Percentiles rank a stretch among this genome's conserved stretches.
Conservation (phyloP, 2,329 filamentous ascomycete species). For the Penicillium sp. region DNA sequence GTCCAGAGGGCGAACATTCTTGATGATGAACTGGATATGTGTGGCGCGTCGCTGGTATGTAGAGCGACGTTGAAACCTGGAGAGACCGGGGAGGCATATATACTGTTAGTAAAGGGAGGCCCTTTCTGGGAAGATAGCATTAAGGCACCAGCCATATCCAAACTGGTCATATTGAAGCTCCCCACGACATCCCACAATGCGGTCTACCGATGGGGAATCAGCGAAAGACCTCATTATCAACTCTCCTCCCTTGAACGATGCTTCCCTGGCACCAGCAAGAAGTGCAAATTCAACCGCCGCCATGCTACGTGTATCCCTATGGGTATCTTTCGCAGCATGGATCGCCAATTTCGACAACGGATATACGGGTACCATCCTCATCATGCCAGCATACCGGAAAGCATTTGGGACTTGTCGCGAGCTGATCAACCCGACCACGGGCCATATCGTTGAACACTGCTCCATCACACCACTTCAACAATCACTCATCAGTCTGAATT, state of each 20-base stretch:
- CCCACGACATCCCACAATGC: background rate
- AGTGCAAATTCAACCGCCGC: constrained; percentile 15
- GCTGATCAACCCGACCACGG: constrained; percentile 15
- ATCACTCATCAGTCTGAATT: constrained; percentile 30
- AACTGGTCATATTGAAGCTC: background rate
- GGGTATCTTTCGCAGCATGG: constrained; percentile 27
- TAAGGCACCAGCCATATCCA: background rate
- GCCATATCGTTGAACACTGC: constrained; percentile 17
- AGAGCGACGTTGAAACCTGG: background rate
- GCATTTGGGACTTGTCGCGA: constrained; percentile 27
- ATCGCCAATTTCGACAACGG: constrained; percentile 30
- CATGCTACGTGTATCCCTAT: constrained; percentile 26
- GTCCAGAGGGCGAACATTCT: constrained; percentile 14
- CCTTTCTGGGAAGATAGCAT: background rate
- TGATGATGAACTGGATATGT: constrained; percentile 17
- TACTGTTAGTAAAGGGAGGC: background rate
- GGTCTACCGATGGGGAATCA: constrained; percentile 8
- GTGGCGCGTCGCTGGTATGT: constrained; percentile 20
- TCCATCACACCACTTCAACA: constrained; percentile 30
- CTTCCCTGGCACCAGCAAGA: background rate
- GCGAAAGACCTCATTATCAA: background rate
- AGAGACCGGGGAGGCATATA: background rate
- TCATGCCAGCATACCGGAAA: constrained; percentile 29
- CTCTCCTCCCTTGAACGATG: background rate
- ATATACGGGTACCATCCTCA: constrained; percentile 26